These are phyloP conservation scores for Apiospora kogelbergensis DNA, from an alignment of 2,329 filamentous ascomycete genomes.

Conservation along the genomic window DNA sequence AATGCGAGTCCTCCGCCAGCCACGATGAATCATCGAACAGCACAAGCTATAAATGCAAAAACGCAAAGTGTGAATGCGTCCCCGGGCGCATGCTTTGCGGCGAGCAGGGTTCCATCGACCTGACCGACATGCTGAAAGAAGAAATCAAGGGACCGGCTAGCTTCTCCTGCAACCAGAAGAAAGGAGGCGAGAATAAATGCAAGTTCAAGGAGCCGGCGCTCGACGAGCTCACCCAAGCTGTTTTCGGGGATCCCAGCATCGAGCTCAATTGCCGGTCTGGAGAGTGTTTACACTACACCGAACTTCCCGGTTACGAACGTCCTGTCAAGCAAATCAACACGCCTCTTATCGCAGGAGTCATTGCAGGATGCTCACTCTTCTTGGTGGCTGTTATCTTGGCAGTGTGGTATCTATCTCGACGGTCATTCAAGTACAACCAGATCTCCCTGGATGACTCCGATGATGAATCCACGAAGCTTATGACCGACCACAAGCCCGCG, in stretches of 20 bases:
- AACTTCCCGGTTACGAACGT: constrained; percentile 85
- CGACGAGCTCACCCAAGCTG: constrained; percentile 81
- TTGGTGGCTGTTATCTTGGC: constrained; percentile 81
- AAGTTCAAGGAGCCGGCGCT: constrained; percentile 89
- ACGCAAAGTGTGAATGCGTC: constrained; percentile 85
- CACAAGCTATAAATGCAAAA: constrained; percentile 81
- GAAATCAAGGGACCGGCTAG: constrained; percentile 84
- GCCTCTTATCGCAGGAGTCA: constrained; percentile 89
- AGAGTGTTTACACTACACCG: constrained; percentile 90
- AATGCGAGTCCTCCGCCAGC: constrained; percentile 72
- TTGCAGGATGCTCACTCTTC: constrained; percentile 82
- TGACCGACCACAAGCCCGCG: constrained; percentile 89
- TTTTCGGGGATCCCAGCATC: constrained; percentile 93
- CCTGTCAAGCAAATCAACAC: constrained; percentile 96
- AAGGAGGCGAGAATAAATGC: constrained; percentile 66
- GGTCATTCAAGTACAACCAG: constrained; percentile 67
- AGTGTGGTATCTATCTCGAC: constrained; percentile 85
- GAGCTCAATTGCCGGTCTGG: constrained; percentile 78
- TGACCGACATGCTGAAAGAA: constrained; percentile 82
- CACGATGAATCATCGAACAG: constrained; percentile 71
- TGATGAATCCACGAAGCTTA: constrained; percentile 81
- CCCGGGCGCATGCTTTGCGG: constrained; percentile 92
- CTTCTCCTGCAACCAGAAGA: constrained; percentile 71
- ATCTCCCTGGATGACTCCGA: constrained; percentile 87
- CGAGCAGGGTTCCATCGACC: constrained; percentile 85